Evolutionary conservation across 108 stramenopile species (phyloP), one percentile per base, ranked within the genome.

Genomic region (Bacterosira constricta): DNA sequence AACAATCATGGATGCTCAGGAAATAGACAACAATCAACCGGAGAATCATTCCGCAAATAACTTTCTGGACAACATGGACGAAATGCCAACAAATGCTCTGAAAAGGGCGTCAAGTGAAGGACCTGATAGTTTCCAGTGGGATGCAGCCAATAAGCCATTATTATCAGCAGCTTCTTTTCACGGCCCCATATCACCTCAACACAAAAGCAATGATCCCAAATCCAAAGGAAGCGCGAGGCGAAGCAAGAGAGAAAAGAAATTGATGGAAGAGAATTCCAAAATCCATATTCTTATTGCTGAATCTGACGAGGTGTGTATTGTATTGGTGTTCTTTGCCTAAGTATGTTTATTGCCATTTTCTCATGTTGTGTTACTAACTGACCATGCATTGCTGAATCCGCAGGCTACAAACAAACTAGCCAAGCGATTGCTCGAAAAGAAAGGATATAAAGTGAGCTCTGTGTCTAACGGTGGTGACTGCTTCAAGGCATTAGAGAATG

Each of bases 381-480:
- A 38, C 29, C 29, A 15, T 68, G 1, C n/a, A 65, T 44, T 44
- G 6, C 7, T 47, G 17, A 27, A 11, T 21, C 1, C 41, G 42
- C 58, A 83, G 75, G 54, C 66, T 11, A 79, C 75, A 49, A 44
- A 53, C 38, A 79, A 64, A 49, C 34, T 69, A 39, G 82, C 82
- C 63, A 73, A 79, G 53, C 66, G 61, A 29, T 52, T 79, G 11
- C 51, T 83, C 27, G 82, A 79, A 75, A 68, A 78, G 61, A 46
- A 78, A 55, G 82, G 82, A 30, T 83, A 75, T 67, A 79, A 63
- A n/a, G 77, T 83, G 17, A 73, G 79, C 31, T 74, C 69, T 55
- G 71, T 73, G 17, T 31, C 44, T 26, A 83, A 63, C 54, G 73
- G 73, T 30, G 50, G n/a, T 1, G 82, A 83, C 32, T 79, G 77